phyloP scores from a whole-genome alignment of 257 asterid genomes.

The Capsicum chinense region DNA sequence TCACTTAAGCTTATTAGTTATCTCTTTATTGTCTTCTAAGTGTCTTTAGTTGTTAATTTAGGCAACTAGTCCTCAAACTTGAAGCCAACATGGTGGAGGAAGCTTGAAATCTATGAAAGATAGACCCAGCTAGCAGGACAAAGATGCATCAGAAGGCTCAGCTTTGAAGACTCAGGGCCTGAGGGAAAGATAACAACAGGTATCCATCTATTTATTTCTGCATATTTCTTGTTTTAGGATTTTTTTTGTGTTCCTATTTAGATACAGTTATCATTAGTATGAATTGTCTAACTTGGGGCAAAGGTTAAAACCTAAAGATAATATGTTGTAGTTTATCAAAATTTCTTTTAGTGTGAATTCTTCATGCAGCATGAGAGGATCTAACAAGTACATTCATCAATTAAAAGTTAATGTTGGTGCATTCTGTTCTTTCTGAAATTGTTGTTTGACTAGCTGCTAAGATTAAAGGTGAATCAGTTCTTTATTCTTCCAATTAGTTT shows the following conservation, averaged over 20 bases:
- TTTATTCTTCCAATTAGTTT: not conserved
- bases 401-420: slow-evolving; percentile 11
- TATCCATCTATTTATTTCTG: not conserved
- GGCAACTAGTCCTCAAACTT: slow-evolving; percentile 97
- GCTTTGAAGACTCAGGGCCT: slow-evolving; percentile 80
- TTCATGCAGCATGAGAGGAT: not conserved
- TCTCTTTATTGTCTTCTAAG: slow-evolving; percentile 30
- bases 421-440: slow-evolving; percentile 21
- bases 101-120: slow-evolving; percentile 88
- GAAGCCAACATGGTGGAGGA: slow-evolving; percentile 78
- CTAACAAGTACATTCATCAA: slow-evolving; percentile 8
- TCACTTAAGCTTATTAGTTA: not conserved
- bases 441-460: slow-evolving; percentile 7
- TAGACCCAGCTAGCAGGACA: slow-evolving; percentile 68
- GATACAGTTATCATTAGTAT: not conserved
- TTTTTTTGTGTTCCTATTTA: slow-evolving; percentile 1
- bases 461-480: not conserved
- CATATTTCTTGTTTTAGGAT: slow-evolving; percentile 9
- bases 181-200: slow-evolving; percentile 99
- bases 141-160: slow-evolving; percentile 79
- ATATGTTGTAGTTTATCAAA: too few relatives aligned
- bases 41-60: slow-evolving; percentile 37
- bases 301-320: too few relatives aligned
- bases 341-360: not conserved
- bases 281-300: not conserved